Base-by-base conservation (phyloP, 164 flowering plant genomes). In the Umbilicus rupestris region DNA sequence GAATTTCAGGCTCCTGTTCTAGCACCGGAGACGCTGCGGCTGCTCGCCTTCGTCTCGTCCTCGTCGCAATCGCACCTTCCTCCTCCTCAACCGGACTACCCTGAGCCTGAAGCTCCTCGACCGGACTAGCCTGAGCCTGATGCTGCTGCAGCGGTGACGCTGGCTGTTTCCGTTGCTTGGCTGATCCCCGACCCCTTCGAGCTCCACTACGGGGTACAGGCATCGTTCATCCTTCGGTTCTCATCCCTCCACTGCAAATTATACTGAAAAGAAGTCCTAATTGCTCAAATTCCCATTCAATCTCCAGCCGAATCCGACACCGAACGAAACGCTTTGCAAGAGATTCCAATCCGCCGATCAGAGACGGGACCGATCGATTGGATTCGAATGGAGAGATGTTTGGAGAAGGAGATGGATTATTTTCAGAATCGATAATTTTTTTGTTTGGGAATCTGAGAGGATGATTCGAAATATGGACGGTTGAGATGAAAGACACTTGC, bases 171-270 rank as follows among this genome's bases (percentile, higher is more conserved):
- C n/a, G n/a, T n/a, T 62, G 67, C 73, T 63, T 33, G 45, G 24
- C 5, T 39, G 42, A 39, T 73, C 70, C 69, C 67, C 84, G 79
- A 70, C 80, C 83, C 74, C 80, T 76, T 71, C 79, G 78, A 71
- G 29, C 80, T 72, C 79, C 81, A 63, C 81, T 70, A 78, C 83
- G 83, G 74, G 72, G 74, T 39, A 75, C 78, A 75, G 82, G 82
- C 84, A 83, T 83, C 74, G 72, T 83, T 83, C 87, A 83, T 79
- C 71, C 74, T 81, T 39, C 77, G 65, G 72, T 67, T 70, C 65
- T 68, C 78, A 77, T 78, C 39, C 31, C 67, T 62, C 60, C 60
- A 55, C 44, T 55, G 9, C 29, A 8, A 62, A 6, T 62, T 17
- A 9, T 22, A 9, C 9, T 19, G 15, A 62, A 16, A 31, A 17